Evolutionary conservation across 129 eudicot species (phyloP), one percentile per base, ranked within the genome.

Genomic region (Tanacetum coccineum): DNA sequence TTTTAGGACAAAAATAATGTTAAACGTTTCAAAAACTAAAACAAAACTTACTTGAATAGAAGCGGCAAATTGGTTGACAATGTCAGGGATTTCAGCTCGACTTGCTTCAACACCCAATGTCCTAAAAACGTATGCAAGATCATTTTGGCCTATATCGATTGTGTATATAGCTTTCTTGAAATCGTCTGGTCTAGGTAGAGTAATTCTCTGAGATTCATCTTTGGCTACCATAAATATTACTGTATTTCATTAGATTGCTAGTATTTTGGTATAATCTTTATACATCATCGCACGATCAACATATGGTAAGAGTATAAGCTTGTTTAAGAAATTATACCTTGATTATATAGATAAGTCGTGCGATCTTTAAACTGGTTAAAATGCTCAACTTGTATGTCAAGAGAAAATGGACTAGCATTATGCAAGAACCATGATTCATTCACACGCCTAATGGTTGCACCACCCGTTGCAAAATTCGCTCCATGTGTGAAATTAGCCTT

Each of bases 91-190:
- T 6, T 49, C 66, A 28, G 76, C 79, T 15, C 44, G 54, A 42
- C 65, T 70, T 14, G 67, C 83, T 36, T 80, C 74, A 17, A 59
- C 60, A 21, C 78, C 84, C 67, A 75, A 20, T 18, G 79, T 77
- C 50, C 85, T 68, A 26, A 85, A 81, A 59, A 74, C 77, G 3
- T 73, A 79, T 2, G 76, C 73, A 6, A 84, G 26, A 63, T 90
- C 97, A 64, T 87, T 90, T 57, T 90, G 97, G 50, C 97, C 97
- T 17, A 90, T 87, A 66, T 90, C 97, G 9, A 90, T 18, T 4
- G 83, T 81, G 82, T 74, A 91, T 8, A 91, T 78, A 4, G 97
- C 87, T 66, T 81, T 85, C 13, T 73, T 30, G 54, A 87, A 81
- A 26, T 83, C 88, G 25, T 60, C 74, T 0, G 94, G 94, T 22